Evolutionary conservation across 1,284 basidiomycete genomes (phyloP).

Genomic region (Polyporus tsugae): DNA sequence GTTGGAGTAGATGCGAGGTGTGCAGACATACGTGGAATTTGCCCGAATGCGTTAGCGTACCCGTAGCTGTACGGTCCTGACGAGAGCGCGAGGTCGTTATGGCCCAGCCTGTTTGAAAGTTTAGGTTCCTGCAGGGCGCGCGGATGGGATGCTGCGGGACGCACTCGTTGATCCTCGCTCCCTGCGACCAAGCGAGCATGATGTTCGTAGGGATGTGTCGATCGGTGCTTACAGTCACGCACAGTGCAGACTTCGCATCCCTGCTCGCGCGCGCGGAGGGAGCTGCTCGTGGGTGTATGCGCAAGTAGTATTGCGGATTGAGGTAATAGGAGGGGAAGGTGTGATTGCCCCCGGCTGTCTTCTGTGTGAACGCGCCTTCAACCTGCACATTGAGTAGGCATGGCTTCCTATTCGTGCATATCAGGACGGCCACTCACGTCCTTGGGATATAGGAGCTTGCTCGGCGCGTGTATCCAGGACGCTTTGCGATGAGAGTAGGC

Average conservation of each 20-base stretch:
- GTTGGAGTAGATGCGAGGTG: not conserved
- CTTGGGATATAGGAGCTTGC: constrained; percentile 51
- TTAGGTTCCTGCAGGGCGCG: constrained; percentile 13
- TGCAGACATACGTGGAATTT: constrained; percentile 60
- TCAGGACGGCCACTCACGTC: constrained; percentile 44
- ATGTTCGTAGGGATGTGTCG: constrained; percentile 81
- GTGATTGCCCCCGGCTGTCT: constrained; percentile 87
- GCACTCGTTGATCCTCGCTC: constrained; percentile 78
- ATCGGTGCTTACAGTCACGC: constrained; percentile 63
- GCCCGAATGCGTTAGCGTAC: constrained; percentile 63
- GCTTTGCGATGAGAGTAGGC: constrained; percentile 58
- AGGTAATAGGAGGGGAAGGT: constrained; percentile 83
- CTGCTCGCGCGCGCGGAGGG: constrained; percentile 26
- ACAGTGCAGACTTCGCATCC: constrained; percentile 51
- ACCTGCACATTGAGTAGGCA: constrained; percentile 51
- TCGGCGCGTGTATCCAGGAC: constrained; percentile 57
- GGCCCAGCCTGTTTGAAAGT: constrained; percentile 52
- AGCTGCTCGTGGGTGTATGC: constrained; percentile 49
- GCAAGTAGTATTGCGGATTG: constrained; percentile 89
- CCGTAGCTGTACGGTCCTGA: constrained; percentile 89
- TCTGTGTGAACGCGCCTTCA: constrained; percentile 68
- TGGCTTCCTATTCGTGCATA: not conserved
- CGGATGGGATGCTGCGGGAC: constrained; percentile 36
- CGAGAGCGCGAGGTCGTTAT: constrained; percentile 74
- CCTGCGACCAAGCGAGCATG: constrained; percentile 79